Evolutionary conservation across 177 flowering plant genomes (phyloP), one percentile per base, ranked within the genome.

Genomic region (Vitis hybrid): DNA sequence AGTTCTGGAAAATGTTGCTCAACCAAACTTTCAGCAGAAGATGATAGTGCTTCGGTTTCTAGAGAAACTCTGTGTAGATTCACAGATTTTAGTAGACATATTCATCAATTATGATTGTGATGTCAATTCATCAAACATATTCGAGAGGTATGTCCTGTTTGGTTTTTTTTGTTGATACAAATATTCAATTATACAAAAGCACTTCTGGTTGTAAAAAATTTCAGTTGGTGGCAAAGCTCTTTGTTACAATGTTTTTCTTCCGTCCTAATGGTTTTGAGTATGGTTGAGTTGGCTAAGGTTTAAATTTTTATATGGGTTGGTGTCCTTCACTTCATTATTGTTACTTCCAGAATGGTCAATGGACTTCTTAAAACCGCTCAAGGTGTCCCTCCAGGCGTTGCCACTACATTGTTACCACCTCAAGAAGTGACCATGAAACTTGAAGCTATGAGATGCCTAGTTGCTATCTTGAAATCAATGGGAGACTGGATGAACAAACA

Each of bases 401-500:
- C 89, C 26, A 92, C 92, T 66, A 82, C 97, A 53, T 69, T 96
- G 59, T 73, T 89, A 85, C 97, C 99, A 64, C 94, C 97, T 45
- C 99, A 96, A 81, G 98, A 96, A 58, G 85, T 68, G 59, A 84
- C 91, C 65, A 81, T 96, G 96, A 96, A 92, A 74, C 85, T 87
- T 79, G 98, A 96, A 83, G 99, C 99, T 60, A 91, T 91, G 99
- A 92, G 87, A 76, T 90, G 94, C 82, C 79, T 96, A 68, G 97
- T 92, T 68, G 85, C 91, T 69, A 77, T 92, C 74, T 73, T 96
- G 82, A 87, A 76, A 79, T 90, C 98, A 65, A 92, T 96, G 98
- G 99, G 99, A 59, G 97, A 94, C 73, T 96, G 99, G 99, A 86
- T 91, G 97, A 96, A 92, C 83, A 90, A 88, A 70, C 98, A 94